A percentile compares a stretch with the other conserved stretches of the same genome.
phyloP scores from a whole-genome alignment of 495 filamentous ascomycete genomes.

The Podospora didyma region DNA sequence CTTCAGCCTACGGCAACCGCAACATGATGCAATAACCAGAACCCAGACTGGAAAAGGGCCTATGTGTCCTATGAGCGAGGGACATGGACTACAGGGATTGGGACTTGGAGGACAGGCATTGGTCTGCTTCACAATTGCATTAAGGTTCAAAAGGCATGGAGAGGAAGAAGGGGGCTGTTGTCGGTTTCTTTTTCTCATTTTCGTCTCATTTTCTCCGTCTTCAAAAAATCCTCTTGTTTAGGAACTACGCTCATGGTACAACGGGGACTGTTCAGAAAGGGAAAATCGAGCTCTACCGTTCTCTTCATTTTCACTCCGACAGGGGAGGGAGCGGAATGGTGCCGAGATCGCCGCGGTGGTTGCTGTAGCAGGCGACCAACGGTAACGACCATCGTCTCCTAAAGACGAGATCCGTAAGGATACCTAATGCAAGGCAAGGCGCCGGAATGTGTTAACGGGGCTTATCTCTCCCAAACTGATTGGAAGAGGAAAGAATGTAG shows the following conservation, averaged over 20 bases:
- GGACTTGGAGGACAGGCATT: no score
- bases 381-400: no score
- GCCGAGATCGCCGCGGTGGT: no score
- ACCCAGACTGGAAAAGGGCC: neutral
- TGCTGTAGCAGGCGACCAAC: no score
- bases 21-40: neutral
- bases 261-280: slow-evolving; percentile 4
- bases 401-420: no score
- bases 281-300: neutral
- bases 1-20: neutral
- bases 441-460: no score
- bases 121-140: neutral
- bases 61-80: neutral
- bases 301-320: neutral
- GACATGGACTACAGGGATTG: neutral
- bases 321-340: neutral
- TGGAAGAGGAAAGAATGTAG: no score
- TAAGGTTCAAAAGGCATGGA: neutral
- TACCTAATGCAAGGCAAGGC: no score
- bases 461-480: no score
- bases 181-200: neutral
- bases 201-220: slow-evolving; percentile 8
- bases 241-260: slow-evolving; percentile 14
- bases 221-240: slow-evolving; percentile 2
- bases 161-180: neutral